Evolutionary conservation across 2,329 filamentous ascomycete species (phyloP).

Genomic region (Penicillium sp.): DNA sequence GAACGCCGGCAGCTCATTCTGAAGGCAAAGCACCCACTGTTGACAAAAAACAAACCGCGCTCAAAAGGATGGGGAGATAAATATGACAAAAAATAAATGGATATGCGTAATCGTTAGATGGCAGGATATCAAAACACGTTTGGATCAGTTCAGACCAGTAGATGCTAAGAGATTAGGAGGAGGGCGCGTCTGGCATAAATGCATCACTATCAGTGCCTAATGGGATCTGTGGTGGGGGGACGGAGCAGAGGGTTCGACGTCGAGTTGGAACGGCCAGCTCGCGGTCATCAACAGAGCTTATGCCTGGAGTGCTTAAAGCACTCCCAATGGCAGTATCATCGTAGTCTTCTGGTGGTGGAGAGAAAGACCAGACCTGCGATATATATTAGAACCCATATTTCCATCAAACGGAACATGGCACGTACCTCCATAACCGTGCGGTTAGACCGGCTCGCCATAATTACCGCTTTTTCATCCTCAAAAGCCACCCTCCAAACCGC

Average conservation of each 20-base stretch:
- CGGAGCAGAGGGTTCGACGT: constrained; percentile 31
- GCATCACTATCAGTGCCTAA: constrained; percentile 34
- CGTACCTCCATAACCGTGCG: constrained; percentile 97
- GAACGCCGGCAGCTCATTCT: constrained; percentile 17
- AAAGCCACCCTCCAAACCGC: constrained; percentile 98
- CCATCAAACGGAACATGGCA: constrained; percentile 8
- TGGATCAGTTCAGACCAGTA: constrained; percentile 10
- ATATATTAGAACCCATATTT: constrained; percentile 7
- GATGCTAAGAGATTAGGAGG: constrained; percentile 19
- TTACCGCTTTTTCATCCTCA: constrained; percentile 96
- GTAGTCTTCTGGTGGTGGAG: constrained; percentile 61
- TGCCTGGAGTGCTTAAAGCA: constrained; percentile 35
- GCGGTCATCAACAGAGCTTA: constrained; percentile 23
- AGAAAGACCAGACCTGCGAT: constrained; percentile 85
- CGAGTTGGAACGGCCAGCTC: constrained; percentile 18
- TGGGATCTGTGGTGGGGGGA: constrained; percentile 31
- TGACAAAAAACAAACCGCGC: constrained; percentile 13
- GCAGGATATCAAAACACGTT: constrained; percentile 9
- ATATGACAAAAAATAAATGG: constrained; percentile 15
- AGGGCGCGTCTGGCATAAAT: constrained; percentile 36
- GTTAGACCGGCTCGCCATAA: constrained; percentile 80
- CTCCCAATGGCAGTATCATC: constrained; percentile 34
- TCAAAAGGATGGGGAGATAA: constrained; percentile 9
- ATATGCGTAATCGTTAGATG: constrained; percentile 24
- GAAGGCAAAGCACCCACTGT: constrained; percentile 12